Evolutionary conservation across 2,329 filamentous ascomycete species (phyloP).

Genomic region (Teratosphaeria epicoccoides): DNA sequence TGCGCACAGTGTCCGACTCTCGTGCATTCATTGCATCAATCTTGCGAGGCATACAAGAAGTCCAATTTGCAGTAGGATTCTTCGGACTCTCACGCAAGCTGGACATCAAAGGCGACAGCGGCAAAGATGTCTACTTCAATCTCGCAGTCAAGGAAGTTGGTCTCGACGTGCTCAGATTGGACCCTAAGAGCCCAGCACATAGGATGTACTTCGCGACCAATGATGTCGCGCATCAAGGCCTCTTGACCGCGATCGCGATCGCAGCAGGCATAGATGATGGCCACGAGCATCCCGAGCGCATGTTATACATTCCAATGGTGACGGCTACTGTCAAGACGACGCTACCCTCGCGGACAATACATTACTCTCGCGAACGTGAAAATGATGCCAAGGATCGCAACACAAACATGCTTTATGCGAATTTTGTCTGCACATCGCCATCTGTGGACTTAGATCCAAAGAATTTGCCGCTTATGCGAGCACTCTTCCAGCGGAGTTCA

Average conservation of each 20-base stretch:
- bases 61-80: constrained; percentile 90
- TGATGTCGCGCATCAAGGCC: constrained; percentile 88
- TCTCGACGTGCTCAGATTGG: constrained; percentile 80
- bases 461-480: constrained; percentile 75
- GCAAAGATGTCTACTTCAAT: constrained; percentile 68
- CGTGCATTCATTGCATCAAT: constrained; percentile 87
- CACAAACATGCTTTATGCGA: constrained; percentile 91
- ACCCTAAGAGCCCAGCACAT: constrained; percentile 86
- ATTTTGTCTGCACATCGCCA: constrained; percentile 90
- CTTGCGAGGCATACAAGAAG: constrained; percentile 84
- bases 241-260: constrained; percentile 84
- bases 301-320: constrained; percentile 93
- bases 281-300: constrained; percentile 70
- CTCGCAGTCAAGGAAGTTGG: constrained; percentile 94
- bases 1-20: constrained; percentile 79
- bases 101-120: constrained; percentile 53
- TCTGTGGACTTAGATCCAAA: constrained; percentile 87
- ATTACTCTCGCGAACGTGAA: constrained; percentile 51
- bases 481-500: constrained; percentile 48
- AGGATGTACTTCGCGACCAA: constrained; percentile 95
- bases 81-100: constrained; percentile 77
- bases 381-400: constrained; percentile 69
- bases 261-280: constrained; percentile 86
- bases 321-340: constrained; percentile 93
- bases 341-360: constrained; percentile 83